These are phyloP conservation scores for Colletotrichum magnum DNA, from an alignment of 2,329 filamentous ascomycete species.

Conservation along the genomic window DNA sequence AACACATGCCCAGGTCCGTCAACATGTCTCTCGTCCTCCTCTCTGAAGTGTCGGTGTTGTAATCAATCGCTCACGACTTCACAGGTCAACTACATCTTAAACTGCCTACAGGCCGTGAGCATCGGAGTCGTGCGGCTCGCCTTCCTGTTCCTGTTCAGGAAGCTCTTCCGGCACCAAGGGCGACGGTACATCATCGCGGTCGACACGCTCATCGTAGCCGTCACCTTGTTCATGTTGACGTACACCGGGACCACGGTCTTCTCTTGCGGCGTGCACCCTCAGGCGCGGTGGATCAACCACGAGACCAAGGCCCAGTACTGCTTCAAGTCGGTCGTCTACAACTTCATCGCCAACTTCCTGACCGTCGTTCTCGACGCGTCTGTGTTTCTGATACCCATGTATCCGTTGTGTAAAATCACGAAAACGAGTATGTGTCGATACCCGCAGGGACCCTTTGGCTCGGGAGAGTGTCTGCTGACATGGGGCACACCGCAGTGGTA, in stretches of 20 bases:
- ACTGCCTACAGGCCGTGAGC: constrained; percentile 16
- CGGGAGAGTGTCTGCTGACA: background rate
- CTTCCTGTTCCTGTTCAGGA: constrained; percentile 29
- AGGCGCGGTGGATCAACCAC: constrained; percentile 25
- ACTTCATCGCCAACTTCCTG: background rate
- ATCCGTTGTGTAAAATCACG: constrained; percentile 19
- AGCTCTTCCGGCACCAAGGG: constrained; percentile 18
- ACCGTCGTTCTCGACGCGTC: background rate
- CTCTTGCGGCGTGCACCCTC: constrained; percentile 6
- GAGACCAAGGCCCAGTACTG: background rate
- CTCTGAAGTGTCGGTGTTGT: too few species aligned
- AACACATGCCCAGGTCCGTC: background rate
- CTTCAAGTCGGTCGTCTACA: background rate
- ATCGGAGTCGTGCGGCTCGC: constrained; percentile 22
- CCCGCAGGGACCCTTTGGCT: background rate
- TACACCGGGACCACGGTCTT: constrained; percentile 4
- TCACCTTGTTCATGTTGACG: constrained; percentile 14
- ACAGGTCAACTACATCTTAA: constrained; percentile 6
- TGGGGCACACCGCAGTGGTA: background rate
- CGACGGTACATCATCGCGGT: constrained; percentile 9
- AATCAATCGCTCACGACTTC: too few species aligned
- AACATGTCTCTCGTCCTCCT: background rate
- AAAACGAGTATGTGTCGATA: background rate
- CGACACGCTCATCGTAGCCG: constrained; percentile 6
- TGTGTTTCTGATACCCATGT: constrained; percentile 26